Conservation (phyloP, 2,329 filamentous ascomycete species). For the Botrytis medusae region DNA sequence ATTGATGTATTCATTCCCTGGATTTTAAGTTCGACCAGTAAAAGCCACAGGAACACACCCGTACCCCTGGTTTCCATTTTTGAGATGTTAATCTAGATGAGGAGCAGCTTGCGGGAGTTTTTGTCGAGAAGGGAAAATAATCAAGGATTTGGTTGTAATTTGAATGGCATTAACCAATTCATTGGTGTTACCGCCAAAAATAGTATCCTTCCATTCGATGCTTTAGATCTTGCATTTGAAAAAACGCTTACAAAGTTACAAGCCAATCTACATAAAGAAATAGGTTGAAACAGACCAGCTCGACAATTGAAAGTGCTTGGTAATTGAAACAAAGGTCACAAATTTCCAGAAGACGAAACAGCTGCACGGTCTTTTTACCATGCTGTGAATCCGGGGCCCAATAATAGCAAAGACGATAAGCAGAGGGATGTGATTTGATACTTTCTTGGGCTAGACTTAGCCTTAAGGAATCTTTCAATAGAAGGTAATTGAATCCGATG, state of each 20-base stretch:
- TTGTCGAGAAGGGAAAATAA: neutral
- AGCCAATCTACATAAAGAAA: neutral
- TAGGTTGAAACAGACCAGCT: neutral
- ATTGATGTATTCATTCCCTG: neutral
- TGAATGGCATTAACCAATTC: neutral
- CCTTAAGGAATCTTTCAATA: neutral
- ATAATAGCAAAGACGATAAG: neutral
- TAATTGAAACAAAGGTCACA: slow-evolving; percentile 1
- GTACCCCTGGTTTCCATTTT: slow-evolving; percentile 7
- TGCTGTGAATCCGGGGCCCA: neutral
- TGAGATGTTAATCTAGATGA: neutral
- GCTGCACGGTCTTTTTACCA: neutral
- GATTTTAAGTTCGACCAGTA: neutral
- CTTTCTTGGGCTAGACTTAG: neutral
- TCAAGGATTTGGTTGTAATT: neutral
- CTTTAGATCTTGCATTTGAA: neutral
- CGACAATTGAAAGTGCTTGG: neutral
- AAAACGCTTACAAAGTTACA: neutral
- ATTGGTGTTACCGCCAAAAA: neutral
- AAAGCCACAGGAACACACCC: neutral
- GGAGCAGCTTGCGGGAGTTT: neutral
- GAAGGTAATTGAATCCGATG: neutral
- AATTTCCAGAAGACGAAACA: neutral
- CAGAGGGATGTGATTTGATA: neutral
- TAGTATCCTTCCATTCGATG: neutral